Evolutionary conservation across 495 filamentous ascomycete species (phyloP).

Genomic region (Aspergillus campestris): DNA sequence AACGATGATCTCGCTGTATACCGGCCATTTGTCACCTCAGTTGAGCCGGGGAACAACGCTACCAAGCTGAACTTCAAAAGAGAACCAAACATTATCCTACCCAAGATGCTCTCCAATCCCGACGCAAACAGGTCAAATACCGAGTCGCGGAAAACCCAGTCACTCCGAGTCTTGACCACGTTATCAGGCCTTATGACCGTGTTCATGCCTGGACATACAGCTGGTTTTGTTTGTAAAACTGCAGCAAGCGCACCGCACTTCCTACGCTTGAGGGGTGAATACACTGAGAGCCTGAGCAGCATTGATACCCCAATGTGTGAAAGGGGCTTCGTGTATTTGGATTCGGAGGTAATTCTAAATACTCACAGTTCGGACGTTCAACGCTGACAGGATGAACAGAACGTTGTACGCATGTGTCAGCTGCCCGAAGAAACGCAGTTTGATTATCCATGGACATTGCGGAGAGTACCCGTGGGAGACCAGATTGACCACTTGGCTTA

Average conservation of each 20-base stretch:
- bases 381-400: constrained; percentile 27
- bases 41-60: constrained; percentile 17
- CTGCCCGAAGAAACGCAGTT: constrained; percentile 56
- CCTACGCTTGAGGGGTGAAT: constrained; percentile 55
- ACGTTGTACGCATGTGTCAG: constrained; percentile 57
- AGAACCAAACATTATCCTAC: constrained; percentile 54
- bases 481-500: constrained; percentile 69
- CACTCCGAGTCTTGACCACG: constrained; percentile 56
- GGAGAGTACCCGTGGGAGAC: constrained; percentile 57
- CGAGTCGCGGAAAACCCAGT: constrained; percentile 30
- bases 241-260: constrained; percentile 66
- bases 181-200: constrained; percentile 68
- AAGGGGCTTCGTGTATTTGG: constrained; percentile 72
- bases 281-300: constrained; percentile 56
- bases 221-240: constrained; percentile 72
- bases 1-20: constrained; percentile 84
- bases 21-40: constrained; percentile 54
- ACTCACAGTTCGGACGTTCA: neutral
- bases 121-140: constrained; percentile 27
- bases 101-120: constrained; percentile 35
- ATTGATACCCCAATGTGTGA: constrained; percentile 66
- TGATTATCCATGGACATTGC: constrained; percentile 61
- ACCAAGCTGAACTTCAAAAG: constrained; percentile 65
- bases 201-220: constrained; percentile 68
- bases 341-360: constrained; percentile 37